phyloP scores from a whole-genome alignment of 2,329 filamentous ascomycete genomes.

The Myriangium duriaei region DNA sequence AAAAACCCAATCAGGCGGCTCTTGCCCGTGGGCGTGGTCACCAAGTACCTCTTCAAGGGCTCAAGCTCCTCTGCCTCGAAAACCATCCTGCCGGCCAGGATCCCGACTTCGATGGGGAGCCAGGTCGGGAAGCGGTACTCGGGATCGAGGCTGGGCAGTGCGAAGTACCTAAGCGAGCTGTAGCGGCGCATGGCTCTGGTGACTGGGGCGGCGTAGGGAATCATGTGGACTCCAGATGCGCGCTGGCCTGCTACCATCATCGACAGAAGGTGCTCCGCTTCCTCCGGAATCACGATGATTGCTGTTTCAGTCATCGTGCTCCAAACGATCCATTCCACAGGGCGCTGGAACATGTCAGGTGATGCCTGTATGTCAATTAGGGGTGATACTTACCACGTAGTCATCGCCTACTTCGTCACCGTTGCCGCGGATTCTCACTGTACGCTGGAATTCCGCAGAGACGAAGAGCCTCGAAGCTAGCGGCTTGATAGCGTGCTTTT shows the following conservation, averaged over 20 bases:
- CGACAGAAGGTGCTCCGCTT: conserved; percentile 44
- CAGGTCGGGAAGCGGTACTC: conserved; percentile 36
- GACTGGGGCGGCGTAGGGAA: conserved; percentile 48
- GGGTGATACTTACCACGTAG: conserved; percentile 25
- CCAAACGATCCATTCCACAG: conserved; percentile 52
- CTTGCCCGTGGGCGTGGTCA: conserved; percentile 16
- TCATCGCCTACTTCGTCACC: conserved; percentile 27
- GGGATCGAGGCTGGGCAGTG: conserved; percentile 35
- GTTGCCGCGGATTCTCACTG: conserved; percentile 25
- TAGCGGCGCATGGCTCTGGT: conserved; percentile 50
- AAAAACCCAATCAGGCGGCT: conserved; percentile 35
- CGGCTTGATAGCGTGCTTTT: conserved; percentile 25
- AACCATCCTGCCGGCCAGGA: conserved; percentile 50
- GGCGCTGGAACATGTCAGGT: conserved; percentile 19
- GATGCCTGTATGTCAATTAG: not conserved
- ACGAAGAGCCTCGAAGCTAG: conserved; percentile 27
- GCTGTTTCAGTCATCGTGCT: conserved; percentile 35
- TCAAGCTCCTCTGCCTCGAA: conserved; percentile 38
- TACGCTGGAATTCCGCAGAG: conserved; percentile 37
- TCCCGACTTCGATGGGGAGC: conserved; percentile 46
- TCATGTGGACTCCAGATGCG: conserved; percentile 28
- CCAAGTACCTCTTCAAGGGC: conserved; percentile 18
- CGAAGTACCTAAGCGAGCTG: conserved; percentile 41
- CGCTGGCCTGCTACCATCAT: conserved; percentile 21
- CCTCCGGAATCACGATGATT: conserved; percentile 50